Conservation (phyloP, 1,284 basidiomycete species). For the Moesziomyces sp. region DNA sequence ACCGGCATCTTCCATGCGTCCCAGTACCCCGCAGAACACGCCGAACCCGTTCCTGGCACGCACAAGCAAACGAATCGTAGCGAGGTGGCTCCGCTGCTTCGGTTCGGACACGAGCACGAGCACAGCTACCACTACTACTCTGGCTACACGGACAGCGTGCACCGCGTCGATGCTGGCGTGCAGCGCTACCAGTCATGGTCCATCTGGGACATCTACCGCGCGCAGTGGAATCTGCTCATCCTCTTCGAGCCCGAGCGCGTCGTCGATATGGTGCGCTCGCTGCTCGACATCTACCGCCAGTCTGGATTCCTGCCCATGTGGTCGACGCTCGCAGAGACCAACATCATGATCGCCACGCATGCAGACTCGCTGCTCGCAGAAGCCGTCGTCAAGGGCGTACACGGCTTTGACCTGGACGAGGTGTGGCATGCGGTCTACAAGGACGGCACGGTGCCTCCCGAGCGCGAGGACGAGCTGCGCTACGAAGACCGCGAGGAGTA, state of each 20-base stretch:
- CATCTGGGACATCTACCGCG: constrained; percentile 85
- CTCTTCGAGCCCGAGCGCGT: constrained; percentile 80
- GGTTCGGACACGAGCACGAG: constrained; percentile 10
- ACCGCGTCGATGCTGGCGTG: constrained; percentile 70
- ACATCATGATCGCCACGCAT: constrained; percentile 81
- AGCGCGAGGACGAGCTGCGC: constrained; percentile 33
- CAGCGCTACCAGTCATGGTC: constrained; percentile 82
- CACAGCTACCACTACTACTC: constrained; percentile 75
- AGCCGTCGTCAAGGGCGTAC: constrained; percentile 75
- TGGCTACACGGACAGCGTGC: constrained; percentile 76
- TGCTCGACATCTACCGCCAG: constrained; percentile 80
- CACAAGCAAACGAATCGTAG: background rate
- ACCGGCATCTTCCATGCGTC: constrained; percentile 56
- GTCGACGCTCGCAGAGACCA: constrained; percentile 84
- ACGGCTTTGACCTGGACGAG: constrained; percentile 74
- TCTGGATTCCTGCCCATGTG: constrained; percentile 89
- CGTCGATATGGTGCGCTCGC: constrained; percentile 79
- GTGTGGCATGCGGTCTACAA: constrained; percentile 82
- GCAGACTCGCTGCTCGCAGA: constrained; percentile 83
- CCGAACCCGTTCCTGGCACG: constrained; percentile 71
- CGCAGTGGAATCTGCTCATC: constrained; percentile 81
- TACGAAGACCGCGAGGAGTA: constrained; percentile 82
- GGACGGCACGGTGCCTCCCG: constrained; percentile 73
- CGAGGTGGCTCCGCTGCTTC: background rate
- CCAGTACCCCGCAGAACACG: constrained; percentile 82